Evolutionary conservation across 2,329 filamentous ascomycete genomes (phyloP), one percentile per base, ranked within the genome.

Genomic region (Xylaria arbuscula): DNA sequence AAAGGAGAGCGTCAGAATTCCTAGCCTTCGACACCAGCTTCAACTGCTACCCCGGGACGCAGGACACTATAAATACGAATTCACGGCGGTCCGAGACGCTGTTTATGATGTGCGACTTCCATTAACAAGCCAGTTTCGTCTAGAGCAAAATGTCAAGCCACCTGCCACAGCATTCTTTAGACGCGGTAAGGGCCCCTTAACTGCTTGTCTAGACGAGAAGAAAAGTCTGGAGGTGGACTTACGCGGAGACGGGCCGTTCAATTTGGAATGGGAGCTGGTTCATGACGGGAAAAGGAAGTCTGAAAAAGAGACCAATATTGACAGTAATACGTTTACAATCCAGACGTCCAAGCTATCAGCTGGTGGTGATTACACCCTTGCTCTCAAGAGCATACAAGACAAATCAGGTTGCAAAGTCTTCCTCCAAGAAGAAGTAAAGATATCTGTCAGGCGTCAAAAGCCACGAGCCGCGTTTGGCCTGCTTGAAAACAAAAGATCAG

Each of bases 111-210:
- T 91, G 59, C 83, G 70, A 1, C 63, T 79, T 38, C 75, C 76
- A 15, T 66, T 69, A 9, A 64, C 72, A 1, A 68, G 76, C n/a
- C 76, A 79, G 22, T 79, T 74, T 58, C 72, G 72, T 50, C 82
- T 98, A 48, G 91, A 97, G 79, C 95, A 98, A 80, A 90, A 93
- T 75, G 95, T 99, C 73, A 97, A 97, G 80, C 96, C 96, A 10
- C 93, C 94, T 3, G 95, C 96, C 7, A 93, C 92, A 10, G 95
- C 95, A 28, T 89, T 90, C 69, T 85, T 94, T 64, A 85, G 87
- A 51, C 82, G 86, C 32, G 83, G 84, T 8, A 82, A 85, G 22
- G 82, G 84, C 45, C 82, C 81, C 24, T 85, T 89, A 68, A 90
- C 88, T 74, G 89, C 92, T 57, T 99, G 96, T 77, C 91, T 98